Base-by-base conservation (phyloP, 2,329 filamentous ascomycete species). In the Penicillium glabrum region DNA sequence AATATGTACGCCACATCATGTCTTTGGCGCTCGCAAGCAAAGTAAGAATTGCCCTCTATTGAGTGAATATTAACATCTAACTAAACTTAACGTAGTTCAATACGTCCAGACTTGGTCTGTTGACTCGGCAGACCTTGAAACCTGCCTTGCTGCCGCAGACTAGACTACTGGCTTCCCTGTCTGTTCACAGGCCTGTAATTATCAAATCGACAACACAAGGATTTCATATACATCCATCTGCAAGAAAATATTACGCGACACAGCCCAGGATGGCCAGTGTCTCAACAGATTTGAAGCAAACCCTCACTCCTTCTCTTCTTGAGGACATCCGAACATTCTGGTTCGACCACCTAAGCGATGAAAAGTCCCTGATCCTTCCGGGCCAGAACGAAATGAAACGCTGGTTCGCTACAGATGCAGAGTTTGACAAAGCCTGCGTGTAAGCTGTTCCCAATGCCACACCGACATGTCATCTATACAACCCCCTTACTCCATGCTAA, bases 271-370 rank as follows among this genome's bases (percentile, higher is more conserved):
- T 62, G 53, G 29, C 44, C 6, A 47, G n/a, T 21, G 21, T 7
- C 5, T 7, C 29, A 21, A 23, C 51, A 3, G 49, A 50, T 8
- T 35, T 66, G 6, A 64, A 58, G 46, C 53, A 59, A 33, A 58
- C 53, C 10, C 45, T 67, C 21, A 63, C 60, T 24, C 59, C 64
- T 31, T 29, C 54, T 37, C 62, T 67, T 24, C 57, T 67, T 13
- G 44, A 60, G 7, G 51, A 65, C 19, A 54, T 67, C 24, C 61
- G 59, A 24, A 58, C 58, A 31, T 62, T 69, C 51, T 69, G 66
- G 66, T 69, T 69, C 31, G 51, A 61, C 16, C 65, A 68, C 41
- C 41, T 65, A 31, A 45, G 46, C 37, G 41, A 46, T 7, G 61
- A 66, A 11, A 49, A 62, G 8, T 50, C 52, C 24, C 53, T 66